phyloP scores from a whole-genome alignment of 2,329 filamentous ascomycete species.

The Diaporthe sp. region DNA sequence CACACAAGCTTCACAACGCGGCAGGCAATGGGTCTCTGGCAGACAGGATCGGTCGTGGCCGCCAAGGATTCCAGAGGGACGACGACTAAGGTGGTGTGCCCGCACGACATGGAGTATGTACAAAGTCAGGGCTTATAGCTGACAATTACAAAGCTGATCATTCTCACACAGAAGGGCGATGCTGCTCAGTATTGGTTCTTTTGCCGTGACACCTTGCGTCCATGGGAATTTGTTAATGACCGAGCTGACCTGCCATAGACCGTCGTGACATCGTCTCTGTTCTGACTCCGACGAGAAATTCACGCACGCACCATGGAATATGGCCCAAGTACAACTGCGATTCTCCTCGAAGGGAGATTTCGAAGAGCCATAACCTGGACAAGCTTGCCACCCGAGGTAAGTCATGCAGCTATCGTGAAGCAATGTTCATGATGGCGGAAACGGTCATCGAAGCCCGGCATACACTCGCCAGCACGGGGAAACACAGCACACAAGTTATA shows the following conservation, averaged over 20 bases:
- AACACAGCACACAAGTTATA: neutral
- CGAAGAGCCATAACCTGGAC: neutral
- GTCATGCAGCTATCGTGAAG: neutral
- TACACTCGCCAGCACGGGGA: neutral
- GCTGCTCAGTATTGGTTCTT: neutral
- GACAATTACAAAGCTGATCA: conserved; percentile 19
- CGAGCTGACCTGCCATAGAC: neutral
- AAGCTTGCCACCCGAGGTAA: neutral
- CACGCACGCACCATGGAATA: neutral
- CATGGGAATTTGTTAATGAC: neutral
- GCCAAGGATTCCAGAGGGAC: conserved; percentile 61
- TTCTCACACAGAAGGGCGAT: neutral
- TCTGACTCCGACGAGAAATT: neutral
- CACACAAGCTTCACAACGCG: conserved; percentile 73
- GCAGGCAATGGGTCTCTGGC: conserved; percentile 65
- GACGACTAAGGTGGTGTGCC: conserved; percentile 52
- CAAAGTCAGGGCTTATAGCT: neutral
- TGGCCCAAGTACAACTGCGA: neutral
- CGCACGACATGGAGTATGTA: conserved; percentile 12
- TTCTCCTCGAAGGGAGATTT: too few relatives aligned
- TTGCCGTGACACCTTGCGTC: neutral
- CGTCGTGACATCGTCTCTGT: neutral
- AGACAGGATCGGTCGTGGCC: conserved; percentile 64
- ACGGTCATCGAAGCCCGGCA: neutral
- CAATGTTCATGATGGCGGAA: neutral